Base-by-base conservation (phyloP, 164 flowering plant species). In the Platanus orientalis region DNA sequence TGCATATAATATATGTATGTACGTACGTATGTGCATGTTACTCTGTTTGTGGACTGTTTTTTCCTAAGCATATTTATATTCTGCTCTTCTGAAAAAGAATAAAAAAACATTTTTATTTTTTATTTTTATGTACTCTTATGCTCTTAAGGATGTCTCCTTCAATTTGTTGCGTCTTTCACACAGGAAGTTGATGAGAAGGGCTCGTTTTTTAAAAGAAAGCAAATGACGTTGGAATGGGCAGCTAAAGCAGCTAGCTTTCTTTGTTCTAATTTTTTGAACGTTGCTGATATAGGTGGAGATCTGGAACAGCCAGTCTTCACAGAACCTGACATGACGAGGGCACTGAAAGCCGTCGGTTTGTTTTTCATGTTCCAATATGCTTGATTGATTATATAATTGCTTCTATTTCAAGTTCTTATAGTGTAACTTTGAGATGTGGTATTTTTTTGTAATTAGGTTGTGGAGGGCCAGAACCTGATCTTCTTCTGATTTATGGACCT, bases 401-500 rank as follows among this genome's bases (percentile, higher is more conserved):
- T 24, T 16, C 23, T 29, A n/a, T 39, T 36, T 61, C n/a, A 30
- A 4, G 2, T 34, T 39, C 7, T 19, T 7, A 17, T 23, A 25
- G 52, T 59, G 36, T 14, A 28, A 30, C 23, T 66, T 61, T 23
- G 20, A 30, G 10, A 16, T 39, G 21, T 54, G 16, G 21, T 42
- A 10, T 66, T 58, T 6, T 45, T 55, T 14, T 45, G 27, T 52
- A 56, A 10, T 30, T 69, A 95, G 99, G 97, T 67, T 80, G 77
- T 63, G 66, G 70, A 40, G 89, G 85, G 32, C 87, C 86, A 56
- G 89, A 86, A 21, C 94, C 92, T 57, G 91, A 87, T 62, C 83
- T 95, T 50, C 76, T 95, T 58, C 72, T 95, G 42, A 71, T 87
- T 60, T 92, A 82, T 73, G 99, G 96, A 69, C 90, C 89, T 64